These are phyloP conservation scores for Monosporascus sp. DNA, from an alignment of 2,329 filamentous ascomycete genomes.

Conservation along the genomic window DNA sequence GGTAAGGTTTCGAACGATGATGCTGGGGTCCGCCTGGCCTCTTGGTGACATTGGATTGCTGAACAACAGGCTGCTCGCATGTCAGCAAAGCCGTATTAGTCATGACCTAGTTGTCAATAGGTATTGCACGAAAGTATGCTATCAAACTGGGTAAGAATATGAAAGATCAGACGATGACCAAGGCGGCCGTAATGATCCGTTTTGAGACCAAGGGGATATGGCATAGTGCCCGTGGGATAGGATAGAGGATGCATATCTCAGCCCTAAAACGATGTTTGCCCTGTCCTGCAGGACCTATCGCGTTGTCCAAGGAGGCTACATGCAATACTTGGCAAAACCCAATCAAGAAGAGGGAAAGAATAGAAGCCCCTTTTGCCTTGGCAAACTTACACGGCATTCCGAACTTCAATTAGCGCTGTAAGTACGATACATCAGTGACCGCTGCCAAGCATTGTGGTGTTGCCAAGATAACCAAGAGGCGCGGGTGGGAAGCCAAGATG, in stretches of 20 bases:
- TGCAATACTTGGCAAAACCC: background rate
- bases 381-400: conserved; percentile 44
- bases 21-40: conserved; percentile 45
- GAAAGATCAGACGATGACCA: background rate
- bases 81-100: conserved; percentile 8
- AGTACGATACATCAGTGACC: conserved; percentile 24
- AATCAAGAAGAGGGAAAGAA: background rate
- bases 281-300: no score
- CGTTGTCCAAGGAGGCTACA: no score
- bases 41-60: conserved; percentile 54
- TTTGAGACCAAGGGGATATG: no score
- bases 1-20: conserved; percentile 53
- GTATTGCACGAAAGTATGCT: background rate
- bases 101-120: background rate
- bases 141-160: background rate
- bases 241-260: no score
- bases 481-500: background rate
- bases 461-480: conserved; percentile 8
- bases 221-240: no score
- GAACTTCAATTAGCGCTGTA: conserved; percentile 44
- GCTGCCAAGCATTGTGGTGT: background rate
- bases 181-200: no score
- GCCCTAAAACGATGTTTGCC: no score
- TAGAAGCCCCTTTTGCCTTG: background rate
- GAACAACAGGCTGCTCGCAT: conserved; percentile 47